Percentiles rank a stretch among this genome's conserved stretches.
These are phyloP conservation scores for Coemansia sp. DNA, from an alignment of 192 early-diverging fungal species.

Conservation along the genomic window DNA sequence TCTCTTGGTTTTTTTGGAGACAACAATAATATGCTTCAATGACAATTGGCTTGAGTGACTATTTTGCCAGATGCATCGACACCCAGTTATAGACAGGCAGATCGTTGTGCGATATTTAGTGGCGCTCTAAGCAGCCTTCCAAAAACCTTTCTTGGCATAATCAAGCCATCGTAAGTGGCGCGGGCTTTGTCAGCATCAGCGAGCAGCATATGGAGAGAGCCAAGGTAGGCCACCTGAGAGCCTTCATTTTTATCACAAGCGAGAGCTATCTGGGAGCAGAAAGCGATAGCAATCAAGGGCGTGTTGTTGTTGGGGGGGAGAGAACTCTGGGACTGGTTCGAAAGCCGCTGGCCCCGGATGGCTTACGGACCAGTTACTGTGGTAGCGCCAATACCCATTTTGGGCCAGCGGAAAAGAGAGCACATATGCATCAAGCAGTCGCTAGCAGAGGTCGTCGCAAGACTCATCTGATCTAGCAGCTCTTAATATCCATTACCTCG, in stretches of 20 bases:
- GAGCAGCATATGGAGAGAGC: not conserved
- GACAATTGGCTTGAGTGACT: not conserved
- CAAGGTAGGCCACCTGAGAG: not conserved
- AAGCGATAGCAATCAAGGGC: not conserved
- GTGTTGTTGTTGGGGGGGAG: no score
- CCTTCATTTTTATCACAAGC: not conserved
- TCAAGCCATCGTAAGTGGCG: not conserved
- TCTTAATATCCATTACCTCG: not conserved
- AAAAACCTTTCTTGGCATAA: not conserved
- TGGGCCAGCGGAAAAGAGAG: no score
- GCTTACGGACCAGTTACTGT: not conserved
- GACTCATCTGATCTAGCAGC: not conserved
- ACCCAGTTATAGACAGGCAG: not conserved
- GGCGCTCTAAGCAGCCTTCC: not conserved
- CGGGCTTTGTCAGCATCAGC: not conserved
- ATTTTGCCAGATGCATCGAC: conserved; percentile 11
- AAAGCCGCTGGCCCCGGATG: not conserved
- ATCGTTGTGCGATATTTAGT: not conserved
- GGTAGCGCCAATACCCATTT: not conserved
- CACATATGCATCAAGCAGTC: no score
- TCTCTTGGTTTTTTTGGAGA: no score
- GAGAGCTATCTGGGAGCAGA: not conserved
- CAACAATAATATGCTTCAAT: no score
- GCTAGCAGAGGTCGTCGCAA: no score
- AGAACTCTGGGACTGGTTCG: not conserved